These are phyloP conservation scores for Trametes cubensis DNA, from an alignment of 768 basidiomycete genomes.

Conservation along the genomic window DNA sequence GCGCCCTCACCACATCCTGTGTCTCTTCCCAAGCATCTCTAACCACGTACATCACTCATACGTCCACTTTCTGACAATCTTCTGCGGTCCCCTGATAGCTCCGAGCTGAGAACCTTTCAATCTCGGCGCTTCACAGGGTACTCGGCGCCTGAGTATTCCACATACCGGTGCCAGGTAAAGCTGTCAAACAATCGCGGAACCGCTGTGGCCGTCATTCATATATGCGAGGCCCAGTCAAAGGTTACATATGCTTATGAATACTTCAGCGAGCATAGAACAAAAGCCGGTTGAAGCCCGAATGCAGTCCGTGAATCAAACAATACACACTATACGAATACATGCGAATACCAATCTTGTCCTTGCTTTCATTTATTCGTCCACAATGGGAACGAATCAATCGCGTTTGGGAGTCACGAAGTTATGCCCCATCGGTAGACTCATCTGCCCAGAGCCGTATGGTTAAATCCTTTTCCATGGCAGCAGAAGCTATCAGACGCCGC, in stretches of 20 bases:
- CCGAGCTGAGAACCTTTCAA: not conserved
- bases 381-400: no score
- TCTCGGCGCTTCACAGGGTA: not conserved
- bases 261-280: no score
- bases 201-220: no score
- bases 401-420: not conserved
- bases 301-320: no score
- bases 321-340: no score
- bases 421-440: conserved; percentile 19
- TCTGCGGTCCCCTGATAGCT: not conserved
- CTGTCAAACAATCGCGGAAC: no score
- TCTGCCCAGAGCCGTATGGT: conserved; percentile 84
- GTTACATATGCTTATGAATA: no score
- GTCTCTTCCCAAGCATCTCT: not conserved
- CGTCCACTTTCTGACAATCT: not conserved
- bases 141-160: not conserved
- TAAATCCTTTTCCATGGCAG: conserved; percentile 87
- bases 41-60: not conserved
- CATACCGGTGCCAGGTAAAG: no score
- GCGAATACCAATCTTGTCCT: not conserved
- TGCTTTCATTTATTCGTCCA: not conserved
- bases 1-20: conserved; percentile 10
- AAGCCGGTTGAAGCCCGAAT: no score
- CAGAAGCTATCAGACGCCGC: conserved; percentile 77
- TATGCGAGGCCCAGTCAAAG: no score